A percentile compares a stretch with the other conserved stretches of the same genome.
Conservation (phyloP, 257 asterid genomes). For the Capsicum pubescens region DNA sequence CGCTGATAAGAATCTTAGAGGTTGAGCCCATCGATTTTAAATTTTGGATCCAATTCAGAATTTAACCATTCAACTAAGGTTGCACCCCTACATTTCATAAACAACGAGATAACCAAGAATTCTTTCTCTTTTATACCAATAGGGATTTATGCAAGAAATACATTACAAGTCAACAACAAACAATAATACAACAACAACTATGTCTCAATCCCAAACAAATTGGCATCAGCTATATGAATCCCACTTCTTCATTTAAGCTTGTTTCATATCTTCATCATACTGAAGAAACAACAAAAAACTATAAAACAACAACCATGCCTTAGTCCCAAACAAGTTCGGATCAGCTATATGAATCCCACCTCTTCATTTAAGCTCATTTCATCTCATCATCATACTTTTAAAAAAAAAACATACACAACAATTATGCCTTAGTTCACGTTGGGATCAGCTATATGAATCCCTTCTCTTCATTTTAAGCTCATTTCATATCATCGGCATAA, state of each 20-base stretch:
- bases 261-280: background rate
- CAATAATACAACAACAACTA: background rate
- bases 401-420: too few relatives aligned
- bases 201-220: background rate
- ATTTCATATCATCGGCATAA: background rate
- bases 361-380: background rate
- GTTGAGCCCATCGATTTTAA: too few relatives aligned
- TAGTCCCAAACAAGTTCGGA: background rate
- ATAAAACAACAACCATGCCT: background rate
- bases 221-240: background rate
- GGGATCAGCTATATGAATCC: background rate
- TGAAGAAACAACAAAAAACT: background rate
- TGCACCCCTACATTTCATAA: background rate
- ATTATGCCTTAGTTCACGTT: background rate
- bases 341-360: background rate
- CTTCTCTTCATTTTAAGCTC: background rate
- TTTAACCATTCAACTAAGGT: background rate
- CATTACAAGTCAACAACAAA: background rate
- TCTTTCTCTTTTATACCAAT: background rate
- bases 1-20: too few relatives aligned
- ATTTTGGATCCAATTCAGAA: too few relatives aligned
- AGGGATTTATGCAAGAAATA: background rate
- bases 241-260: background rate
- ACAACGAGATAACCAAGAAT: background rate
- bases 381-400: background rate